Evolutionary conservation across 495 filamentous ascomycete species (phyloP).

Genomic region (Echria macrotheca): DNA sequence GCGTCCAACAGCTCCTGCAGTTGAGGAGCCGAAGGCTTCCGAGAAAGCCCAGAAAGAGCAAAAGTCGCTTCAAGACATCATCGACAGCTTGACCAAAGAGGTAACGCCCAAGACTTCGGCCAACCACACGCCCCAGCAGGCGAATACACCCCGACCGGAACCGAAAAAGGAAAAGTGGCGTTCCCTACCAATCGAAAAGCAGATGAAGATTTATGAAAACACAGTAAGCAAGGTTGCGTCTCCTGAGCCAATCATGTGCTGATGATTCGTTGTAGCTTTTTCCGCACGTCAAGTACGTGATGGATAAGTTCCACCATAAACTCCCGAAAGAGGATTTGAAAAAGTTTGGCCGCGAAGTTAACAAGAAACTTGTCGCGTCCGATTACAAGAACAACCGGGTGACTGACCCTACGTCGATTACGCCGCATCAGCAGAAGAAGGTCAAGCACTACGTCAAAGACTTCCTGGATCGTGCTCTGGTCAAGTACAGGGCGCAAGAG

Average conservation of each 20-base stretch:
- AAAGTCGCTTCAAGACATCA: constrained; percentile 70
- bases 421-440: constrained; percentile 71
- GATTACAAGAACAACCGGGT: constrained; percentile 86
- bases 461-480: constrained; percentile 78
- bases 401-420: constrained; percentile 67
- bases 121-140: constrained; percentile 60
- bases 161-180: constrained; percentile 80
- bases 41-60: constrained; percentile 52
- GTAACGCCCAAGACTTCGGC: constrained; percentile 37
- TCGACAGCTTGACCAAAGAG: constrained; percentile 73
- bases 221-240: constrained; percentile 73
- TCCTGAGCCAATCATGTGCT: neutral
- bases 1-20: constrained; percentile 61
- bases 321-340: constrained; percentile 85
- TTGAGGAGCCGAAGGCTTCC: constrained; percentile 57
- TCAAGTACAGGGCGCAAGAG: constrained; percentile 66
- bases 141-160: constrained; percentile 53
- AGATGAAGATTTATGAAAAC: constrained; percentile 88
- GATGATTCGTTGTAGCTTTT: constrained; percentile 55
- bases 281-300: constrained; percentile 75
- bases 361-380: constrained; percentile 79
- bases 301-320: constrained; percentile 78
- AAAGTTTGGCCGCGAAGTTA: constrained; percentile 77
- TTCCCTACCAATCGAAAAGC: constrained; percentile 71
- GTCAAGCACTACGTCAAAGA: constrained; percentile 76